Evolutionary conservation across 257 asterid genomes (phyloP).

Genomic region (Apocynum venetum): DNA sequence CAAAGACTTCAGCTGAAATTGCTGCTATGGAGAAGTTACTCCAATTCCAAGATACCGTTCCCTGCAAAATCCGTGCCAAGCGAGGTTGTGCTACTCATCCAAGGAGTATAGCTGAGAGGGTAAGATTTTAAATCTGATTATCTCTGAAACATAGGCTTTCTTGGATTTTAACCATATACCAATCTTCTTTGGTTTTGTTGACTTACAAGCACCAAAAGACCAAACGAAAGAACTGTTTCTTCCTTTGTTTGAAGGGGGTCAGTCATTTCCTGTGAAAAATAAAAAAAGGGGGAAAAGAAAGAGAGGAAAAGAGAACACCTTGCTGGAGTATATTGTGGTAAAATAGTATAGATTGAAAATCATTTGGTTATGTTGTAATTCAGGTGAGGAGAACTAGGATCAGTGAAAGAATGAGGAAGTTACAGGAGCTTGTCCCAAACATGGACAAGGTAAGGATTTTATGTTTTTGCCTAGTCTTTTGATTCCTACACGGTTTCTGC

Average conservation of each 20-base stretch:
- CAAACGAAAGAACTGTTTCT: not conserved
- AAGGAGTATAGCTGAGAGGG: slow-evolving; percentile 95
- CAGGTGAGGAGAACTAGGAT: slow-evolving; percentile 86
- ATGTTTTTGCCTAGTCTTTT: not conserved
- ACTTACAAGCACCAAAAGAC: not conserved
- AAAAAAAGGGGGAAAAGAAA: too few species aligned
- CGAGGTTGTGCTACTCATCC: slow-evolving; percentile 98
- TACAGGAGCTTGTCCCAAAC: slow-evolving; percentile 92
- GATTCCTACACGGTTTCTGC: not conserved
- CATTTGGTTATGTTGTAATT: not conserved
- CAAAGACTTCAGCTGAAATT: slow-evolving; percentile 51
- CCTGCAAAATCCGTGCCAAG: slow-evolving; percentile 82
- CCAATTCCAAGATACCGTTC: slow-evolving; percentile 65
- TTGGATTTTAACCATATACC: not conserved
- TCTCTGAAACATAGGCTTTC: not conserved
- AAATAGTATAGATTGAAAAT: not conserved
- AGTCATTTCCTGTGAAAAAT: too few species aligned
- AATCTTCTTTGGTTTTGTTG: not conserved
- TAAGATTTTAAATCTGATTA: slow-evolving; percentile 17
- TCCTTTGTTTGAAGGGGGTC: not conserved
- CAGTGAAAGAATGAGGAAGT: slow-evolving; percentile 88
- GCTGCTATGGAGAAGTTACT: slow-evolving; percentile 61
- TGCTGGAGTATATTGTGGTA: not conserved
- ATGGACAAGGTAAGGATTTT: slow-evolving; percentile 70
- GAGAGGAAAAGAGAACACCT: not conserved